Base-by-base conservation (phyloP, 768 basidiomycete genomes). In the Suillus cothurnatus region DNA sequence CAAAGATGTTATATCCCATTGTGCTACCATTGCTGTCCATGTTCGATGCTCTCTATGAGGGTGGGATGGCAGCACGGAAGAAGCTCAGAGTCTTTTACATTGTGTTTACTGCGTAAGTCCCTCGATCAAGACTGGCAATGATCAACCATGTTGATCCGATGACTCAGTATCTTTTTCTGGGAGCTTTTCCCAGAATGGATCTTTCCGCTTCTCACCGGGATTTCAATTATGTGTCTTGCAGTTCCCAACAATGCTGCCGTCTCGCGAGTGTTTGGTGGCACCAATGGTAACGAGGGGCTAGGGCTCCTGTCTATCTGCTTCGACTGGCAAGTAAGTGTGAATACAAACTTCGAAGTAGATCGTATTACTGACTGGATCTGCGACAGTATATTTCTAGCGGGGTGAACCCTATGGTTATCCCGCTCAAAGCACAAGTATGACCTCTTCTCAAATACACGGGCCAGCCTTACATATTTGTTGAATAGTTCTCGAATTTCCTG, bases 251-350 rank as follows among this genome's bases (percentile, higher is more conserved):
- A 80, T 34, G 75, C 86, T 66, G 71, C 84, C 19, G 82, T 89
- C 70, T 88, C 87, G 4, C 85, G 87, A 61, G 69, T 91, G 0
- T 91, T 91, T 65, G 90, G 90, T 34, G 90, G 90, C 6, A 77
- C 84, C 3, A 80, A 85, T 39, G 88, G 83, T 36, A 91, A 91
- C 68, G 89, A 91, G 72, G 89, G 88, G 0, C 78, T 91, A 47
- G 89, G 89, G 0, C 69, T 90, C 23, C 63, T 86, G 47, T 85
- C 83, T 39, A 64, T 91, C 49, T 85, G 85, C n/a, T 82, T 90
- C 53, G 89, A 90, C 69, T 91, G 74, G 74, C 74, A 75, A 26
- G 63, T 64, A 21, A 62, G 53, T 63, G 34, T 61, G 63, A 73
- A 6, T 67, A 67, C 28, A 45, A 71, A n/a, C 69, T 74, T 59